Percentiles rank a stretch among this genome's conserved stretches.
These are phyloP conservation scores for Paraconiothyrium brasiliense DNA, from an alignment of 2,329 filamentous ascomycete genomes.

Conservation along the genomic window DNA sequence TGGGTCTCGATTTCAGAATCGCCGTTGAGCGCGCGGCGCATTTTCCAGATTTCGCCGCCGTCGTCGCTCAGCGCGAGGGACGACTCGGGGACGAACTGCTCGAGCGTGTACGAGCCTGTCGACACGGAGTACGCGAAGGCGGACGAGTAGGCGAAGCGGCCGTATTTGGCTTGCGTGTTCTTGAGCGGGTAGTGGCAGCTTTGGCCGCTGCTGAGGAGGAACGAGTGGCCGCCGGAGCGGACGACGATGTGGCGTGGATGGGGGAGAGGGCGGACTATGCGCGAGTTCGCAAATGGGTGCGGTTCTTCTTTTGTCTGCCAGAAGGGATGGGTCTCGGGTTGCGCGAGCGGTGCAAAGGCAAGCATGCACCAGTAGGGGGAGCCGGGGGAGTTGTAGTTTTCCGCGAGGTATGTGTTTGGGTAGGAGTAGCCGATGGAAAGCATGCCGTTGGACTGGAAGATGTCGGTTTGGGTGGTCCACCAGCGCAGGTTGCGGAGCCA, in stretches of 20 bases:
- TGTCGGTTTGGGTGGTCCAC: conserved; percentile 80
- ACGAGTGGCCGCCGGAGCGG: conserved; percentile 76
- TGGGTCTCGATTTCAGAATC: conserved; percentile 69
- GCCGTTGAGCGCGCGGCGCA: conserved; percentile 70
- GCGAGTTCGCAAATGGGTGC: conserved; percentile 64
- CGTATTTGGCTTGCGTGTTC: conserved; percentile 83
- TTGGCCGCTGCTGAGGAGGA: conserved; percentile 76
- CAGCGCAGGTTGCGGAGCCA: conserved; percentile 77
- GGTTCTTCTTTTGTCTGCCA: conserved; percentile 75
- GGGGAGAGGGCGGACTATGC: conserved; percentile 67
- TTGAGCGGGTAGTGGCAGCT: conserved; percentile 86
- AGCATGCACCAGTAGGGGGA: conserved; percentile 80
- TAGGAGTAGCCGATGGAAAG: conserved; percentile 81
- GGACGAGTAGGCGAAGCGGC: conserved; percentile 79
- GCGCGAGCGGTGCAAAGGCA: conserved; percentile 76
- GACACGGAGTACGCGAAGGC: conserved; percentile 81
- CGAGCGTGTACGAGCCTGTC: conserved; percentile 77
- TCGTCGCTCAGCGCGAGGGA: conserved; percentile 81
- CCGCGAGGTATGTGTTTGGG: conserved; percentile 81
- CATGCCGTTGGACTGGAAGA: conserved; percentile 79
- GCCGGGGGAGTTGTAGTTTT: conserved; percentile 84
- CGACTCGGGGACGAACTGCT: conserved; percentile 79
- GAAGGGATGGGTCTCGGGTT: conserved; percentile 76
- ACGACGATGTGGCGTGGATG: conserved; percentile 79
- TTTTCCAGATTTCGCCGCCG: conserved; percentile 81